Conservation (phyloP, 148 eudicot genomes). For the Tetragonia tetragonoides region DNA sequence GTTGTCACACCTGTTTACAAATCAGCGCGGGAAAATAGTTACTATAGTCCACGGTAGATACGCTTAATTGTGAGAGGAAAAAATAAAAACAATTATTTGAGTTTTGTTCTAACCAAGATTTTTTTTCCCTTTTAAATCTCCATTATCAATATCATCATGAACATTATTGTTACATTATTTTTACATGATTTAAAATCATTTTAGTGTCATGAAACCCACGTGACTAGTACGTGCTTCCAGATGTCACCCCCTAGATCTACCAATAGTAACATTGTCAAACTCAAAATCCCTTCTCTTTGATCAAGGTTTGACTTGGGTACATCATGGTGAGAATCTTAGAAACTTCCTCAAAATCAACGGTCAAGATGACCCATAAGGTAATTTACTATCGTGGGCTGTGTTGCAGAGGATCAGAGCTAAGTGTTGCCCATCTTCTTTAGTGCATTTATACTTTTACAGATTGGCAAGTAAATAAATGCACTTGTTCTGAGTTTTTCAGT, state of each 20-base stretch:
- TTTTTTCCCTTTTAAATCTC: background rate
- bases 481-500: background rate
- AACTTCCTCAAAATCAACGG: background rate
- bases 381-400: background rate
- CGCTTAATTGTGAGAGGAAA: no score
- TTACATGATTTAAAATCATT: background rate
- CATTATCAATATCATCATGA: background rate
- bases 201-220: conserved; percentile 15
- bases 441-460: conserved; percentile 29
- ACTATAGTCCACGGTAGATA: no score
- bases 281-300: background rate
- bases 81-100: background rate
- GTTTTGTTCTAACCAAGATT: conserved; percentile 20
- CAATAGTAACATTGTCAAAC: conserved; percentile 18
- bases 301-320: conserved; percentile 1
- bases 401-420: conserved; percentile 11
- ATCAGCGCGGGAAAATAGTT: no score
- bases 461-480: conserved; percentile 14
- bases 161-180: background rate
- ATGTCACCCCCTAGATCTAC: conserved; percentile 17
- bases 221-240: conserved; percentile 28
- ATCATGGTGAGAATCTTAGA: background rate
- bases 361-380: background rate
- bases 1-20: no score
- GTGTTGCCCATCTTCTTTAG: conserved; percentile 3